Percentiles rank a stretch among this genome's conserved stretches.
Conservation (phyloP, 352 stramenopile species). For the Phytophthora kernoviae region DNA sequence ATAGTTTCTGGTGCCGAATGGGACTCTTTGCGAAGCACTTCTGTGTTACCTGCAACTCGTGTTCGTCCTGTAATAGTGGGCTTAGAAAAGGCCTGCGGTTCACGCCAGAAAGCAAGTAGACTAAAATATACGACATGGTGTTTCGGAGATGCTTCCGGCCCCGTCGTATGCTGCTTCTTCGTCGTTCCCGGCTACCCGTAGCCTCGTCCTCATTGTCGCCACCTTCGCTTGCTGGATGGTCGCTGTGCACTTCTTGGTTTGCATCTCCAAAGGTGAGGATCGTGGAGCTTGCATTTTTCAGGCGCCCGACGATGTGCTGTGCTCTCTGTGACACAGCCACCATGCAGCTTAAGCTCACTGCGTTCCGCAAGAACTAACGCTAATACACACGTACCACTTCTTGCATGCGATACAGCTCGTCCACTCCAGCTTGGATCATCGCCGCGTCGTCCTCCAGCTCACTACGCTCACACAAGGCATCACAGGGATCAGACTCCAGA, state of each 20-base stretch:
- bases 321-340: conserved; percentile 31
- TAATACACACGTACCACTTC: conserved; percentile 37
- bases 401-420: conserved; percentile 60
- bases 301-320: conserved; percentile 38
- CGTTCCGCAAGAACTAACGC: neutral
- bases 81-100: conserved; percentile 24
- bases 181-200: neutral
- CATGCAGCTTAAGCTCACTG: conserved; percentile 3
- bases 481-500: conserved; percentile 5
- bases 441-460: conserved; percentile 56
- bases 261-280: conserved; percentile 57
- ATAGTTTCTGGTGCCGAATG: conserved; percentile 17
- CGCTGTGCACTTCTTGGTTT: conserved; percentile 21
- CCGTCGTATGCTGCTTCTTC: conserved; percentile 1
- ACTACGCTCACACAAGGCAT: conserved; percentile 21
- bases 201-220: conserved; percentile 17
- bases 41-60: conserved; percentile 11
- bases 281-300: conserved; percentile 61
- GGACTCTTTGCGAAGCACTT: conserved; percentile 10
- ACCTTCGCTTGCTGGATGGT: conserved; percentile 9
- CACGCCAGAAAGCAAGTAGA: conserved; percentile 27
- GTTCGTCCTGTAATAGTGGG: conserved; percentile 27
- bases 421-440: conserved; percentile 65
- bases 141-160: conserved; percentile 16
- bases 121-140: conserved; percentile 32